Evolutionary conservation across 345 rosid genomes (phyloP).

Genomic region (Capsella bursapastoris): DNA sequence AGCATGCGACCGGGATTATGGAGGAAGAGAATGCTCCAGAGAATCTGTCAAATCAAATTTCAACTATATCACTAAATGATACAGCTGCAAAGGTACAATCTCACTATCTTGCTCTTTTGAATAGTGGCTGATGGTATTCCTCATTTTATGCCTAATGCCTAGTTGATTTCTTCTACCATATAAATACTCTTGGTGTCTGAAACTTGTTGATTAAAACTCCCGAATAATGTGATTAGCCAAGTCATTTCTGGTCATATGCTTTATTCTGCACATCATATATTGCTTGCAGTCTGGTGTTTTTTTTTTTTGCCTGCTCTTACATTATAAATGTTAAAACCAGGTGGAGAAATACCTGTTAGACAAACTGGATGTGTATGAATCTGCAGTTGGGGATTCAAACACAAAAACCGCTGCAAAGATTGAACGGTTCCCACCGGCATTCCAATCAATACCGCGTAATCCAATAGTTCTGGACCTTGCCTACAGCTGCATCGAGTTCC

Average conservation of each 20-base stretch:
- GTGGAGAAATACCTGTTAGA: constrained; percentile 74
- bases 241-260: not conserved
- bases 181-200: not conserved
- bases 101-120: not conserved
- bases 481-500: constrained; percentile 70
- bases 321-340: constrained; percentile 45
- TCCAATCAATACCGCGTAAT: constrained; percentile 68
- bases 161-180: not conserved
- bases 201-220: not conserved
- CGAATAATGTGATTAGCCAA: not conserved
- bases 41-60: constrained; percentile 74
- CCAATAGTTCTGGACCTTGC: constrained; percentile 92
- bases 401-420: constrained; percentile 65
- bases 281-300: not conserved
- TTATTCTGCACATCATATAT: not conserved
- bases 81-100: constrained; percentile 65
- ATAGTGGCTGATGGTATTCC: not conserved
- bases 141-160: not conserved
- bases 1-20: constrained; percentile 86
- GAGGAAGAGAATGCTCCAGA: constrained; percentile 83
- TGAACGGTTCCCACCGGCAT: constrained; percentile 86
- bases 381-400: constrained; percentile 73
- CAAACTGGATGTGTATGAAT: constrained; percentile 81
- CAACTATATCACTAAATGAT: constrained; percentile 68
- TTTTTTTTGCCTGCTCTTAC: not conserved